Conservation (phyloP, 176 grass and related monocot species). For the Alopecurus myosuroides region DNA sequence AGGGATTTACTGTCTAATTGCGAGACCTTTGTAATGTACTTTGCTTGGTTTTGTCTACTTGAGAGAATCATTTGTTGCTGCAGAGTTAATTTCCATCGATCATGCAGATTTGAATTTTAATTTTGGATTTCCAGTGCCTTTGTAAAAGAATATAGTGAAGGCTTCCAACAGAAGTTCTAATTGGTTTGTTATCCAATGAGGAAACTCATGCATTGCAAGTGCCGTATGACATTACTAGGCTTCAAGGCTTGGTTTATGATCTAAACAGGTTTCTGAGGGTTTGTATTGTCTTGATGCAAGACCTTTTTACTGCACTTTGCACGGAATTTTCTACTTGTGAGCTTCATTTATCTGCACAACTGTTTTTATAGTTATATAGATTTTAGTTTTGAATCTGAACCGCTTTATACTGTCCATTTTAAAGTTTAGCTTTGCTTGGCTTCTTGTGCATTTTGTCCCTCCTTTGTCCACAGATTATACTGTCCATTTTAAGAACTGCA, state of each 20-base stretch:
- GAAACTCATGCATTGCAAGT: slow-evolving; percentile 17
- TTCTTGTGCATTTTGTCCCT: not conserved
- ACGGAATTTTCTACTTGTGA: not conserved
- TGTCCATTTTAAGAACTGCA: slow-evolving; percentile 17
- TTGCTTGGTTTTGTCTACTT: not conserved
- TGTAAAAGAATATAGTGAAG: not conserved
- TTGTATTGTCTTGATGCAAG: not conserved
- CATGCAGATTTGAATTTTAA: not conserved
- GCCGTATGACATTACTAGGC: slow-evolving; percentile 1
- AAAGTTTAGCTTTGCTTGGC: not conserved
- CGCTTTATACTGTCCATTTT: not conserved
- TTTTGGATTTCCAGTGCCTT: not conserved
- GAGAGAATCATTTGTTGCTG: not conserved
- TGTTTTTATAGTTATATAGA: not conserved
- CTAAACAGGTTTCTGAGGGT: not conserved
- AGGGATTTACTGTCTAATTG: not conserved
- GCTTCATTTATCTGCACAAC: not conserved
- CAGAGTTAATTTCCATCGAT: not conserved
- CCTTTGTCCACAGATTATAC: slow-evolving; percentile 7
- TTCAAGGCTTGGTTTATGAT: not conserved
- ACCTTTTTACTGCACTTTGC: not conserved
- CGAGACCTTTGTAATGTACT: not conserved
- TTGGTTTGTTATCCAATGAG: not conserved
- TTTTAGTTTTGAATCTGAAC: not conserved
- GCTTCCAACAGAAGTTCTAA: not conserved